Conservation (phyloP, 2,329 filamentous ascomycete species). For the Pezicula rhizophila region DNA sequence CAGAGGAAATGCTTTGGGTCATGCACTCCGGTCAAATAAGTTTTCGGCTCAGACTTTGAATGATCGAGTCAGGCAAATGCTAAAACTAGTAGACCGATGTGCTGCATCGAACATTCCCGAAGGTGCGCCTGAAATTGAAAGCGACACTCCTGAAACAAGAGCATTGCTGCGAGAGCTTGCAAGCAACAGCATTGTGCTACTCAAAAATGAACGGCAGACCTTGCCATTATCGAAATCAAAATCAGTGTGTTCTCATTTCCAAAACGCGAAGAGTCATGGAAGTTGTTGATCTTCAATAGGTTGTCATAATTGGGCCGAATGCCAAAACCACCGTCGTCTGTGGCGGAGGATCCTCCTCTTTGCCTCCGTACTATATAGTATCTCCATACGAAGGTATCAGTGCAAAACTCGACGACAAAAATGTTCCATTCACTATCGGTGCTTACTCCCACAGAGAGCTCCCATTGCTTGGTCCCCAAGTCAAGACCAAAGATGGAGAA, state of each 20-base stretch:
- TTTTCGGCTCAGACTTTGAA: slow-evolving; percentile 5
- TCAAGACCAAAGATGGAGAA: slow-evolving; percentile 42
- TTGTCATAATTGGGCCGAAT: slow-evolving; percentile 46
- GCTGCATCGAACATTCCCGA: background rate
- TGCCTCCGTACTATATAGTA: slow-evolving; percentile 57
- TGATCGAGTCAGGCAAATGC: background rate
- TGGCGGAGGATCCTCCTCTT: slow-evolving; percentile 58
- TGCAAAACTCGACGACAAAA: slow-evolving; percentile 34
- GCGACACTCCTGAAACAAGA: slow-evolving; percentile 25
- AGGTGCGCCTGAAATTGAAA: slow-evolving; percentile 20
- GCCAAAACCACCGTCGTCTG: slow-evolving; percentile 49
- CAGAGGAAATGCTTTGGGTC: background rate
- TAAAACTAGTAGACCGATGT: background rate
- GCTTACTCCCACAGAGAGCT: slow-evolving; percentile 58
- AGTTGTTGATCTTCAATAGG: slow-evolving; percentile 23
- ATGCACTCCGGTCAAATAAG: background rate
- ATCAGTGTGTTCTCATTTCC: slow-evolving; percentile 44
- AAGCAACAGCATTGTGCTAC: slow-evolving; percentile 51
- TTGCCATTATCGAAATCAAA: slow-evolving; percentile 44
- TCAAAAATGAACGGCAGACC: slow-evolving; percentile 51
- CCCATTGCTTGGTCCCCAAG: slow-evolving; percentile 46
- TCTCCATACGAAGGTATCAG: slow-evolving; percentile 66
- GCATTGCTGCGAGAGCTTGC: slow-evolving; percentile 47
- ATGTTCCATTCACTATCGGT: slow-evolving; percentile 48
- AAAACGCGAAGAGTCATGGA: slow-evolving; percentile 34